phyloP scores from a whole-genome alignment of 2,329 filamentous ascomycete species.

The Fusarium nygamai region DNA sequence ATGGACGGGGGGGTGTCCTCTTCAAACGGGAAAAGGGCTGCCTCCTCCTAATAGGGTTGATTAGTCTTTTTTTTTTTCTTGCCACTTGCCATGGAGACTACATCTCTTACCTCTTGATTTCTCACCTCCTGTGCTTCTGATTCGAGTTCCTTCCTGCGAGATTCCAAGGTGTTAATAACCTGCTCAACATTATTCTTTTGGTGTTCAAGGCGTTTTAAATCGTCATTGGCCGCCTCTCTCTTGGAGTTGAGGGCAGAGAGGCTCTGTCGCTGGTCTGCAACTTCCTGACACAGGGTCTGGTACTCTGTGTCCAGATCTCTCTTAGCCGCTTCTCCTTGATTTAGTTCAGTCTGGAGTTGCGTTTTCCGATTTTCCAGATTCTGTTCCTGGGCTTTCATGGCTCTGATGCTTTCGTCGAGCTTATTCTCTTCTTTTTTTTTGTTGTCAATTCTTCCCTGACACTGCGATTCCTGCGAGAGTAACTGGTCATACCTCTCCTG shows the following conservation, averaged over 20 bases:
- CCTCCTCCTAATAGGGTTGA: not conserved
- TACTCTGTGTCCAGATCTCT: not conserved
- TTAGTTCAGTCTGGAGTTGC: not conserved
- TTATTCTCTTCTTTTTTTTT: not conserved
- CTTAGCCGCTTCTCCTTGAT: not conserved
- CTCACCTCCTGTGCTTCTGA: not conserved
- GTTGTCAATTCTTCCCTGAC: not conserved
- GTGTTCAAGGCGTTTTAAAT: not conserved
- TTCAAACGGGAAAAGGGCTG: no score
- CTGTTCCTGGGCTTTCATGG: not conserved
- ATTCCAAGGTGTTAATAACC: not conserved
- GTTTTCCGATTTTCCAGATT: not conserved
- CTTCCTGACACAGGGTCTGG: not conserved
- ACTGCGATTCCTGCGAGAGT: not conserved
- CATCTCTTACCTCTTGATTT: no score
- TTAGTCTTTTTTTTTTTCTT: no score
- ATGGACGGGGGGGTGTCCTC: no score
- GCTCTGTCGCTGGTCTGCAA: not conserved
- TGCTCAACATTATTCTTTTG: not conserved
- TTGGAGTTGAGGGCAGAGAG: not conserved
- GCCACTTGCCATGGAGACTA: no score
- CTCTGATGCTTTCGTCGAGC: not conserved
- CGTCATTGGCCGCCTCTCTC: not conserved
- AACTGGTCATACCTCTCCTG: not conserved
- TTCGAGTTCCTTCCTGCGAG: not conserved